Evolutionary conservation across 495 filamentous ascomycete species (phyloP), one percentile per base, ranked within the genome.

Genomic region (Venustampulla echinocandica): DNA sequence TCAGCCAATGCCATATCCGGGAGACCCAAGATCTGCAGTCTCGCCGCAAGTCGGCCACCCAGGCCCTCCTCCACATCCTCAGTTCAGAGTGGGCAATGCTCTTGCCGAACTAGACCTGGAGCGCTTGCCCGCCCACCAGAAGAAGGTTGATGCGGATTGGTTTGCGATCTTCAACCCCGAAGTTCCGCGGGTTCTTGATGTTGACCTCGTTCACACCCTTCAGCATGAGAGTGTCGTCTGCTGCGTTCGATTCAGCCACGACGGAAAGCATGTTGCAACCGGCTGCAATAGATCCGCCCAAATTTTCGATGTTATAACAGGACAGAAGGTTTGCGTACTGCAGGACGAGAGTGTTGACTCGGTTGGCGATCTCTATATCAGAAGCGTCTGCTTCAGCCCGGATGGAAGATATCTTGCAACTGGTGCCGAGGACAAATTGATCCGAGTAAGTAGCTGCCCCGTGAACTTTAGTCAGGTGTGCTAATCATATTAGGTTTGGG

Each of bases 381-480:
- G 87, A 55, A 93, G 87, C 57, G 87, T 94, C 24, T 94, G 87
- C 65, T 94, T 94, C 69, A 92, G 87, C 61, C 87, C 87, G 1
- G 87, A 94, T 62, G 87, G 87, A 36, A 82, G 84, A 63, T 93
- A 85, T 46, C 77, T 94, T 21, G 87, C 87, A 3, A 94, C 87
- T 20, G 87, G 87, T 54, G 87, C 87, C 5, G 87, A 94, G 58
- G 87, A 94, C 64, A 93, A 93, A 66, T 75, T 88, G 61, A 94
- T 94, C 64, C 71, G 87, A 44, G 87, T 90, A 73, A 69, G 84
- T 70, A 44, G 27, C 28, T 45, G 3, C 9, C 23, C 13, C 0
- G 10, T 27, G 40, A 32, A 45, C 47, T 46, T 33, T 48, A n/a
- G 2, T 14, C 1, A 41, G 17, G 11, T 44, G n/a, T 42, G 55